Base-by-base conservation (phyloP, 441 rosid genomes). In the Gossypium davidsonii region DNA sequence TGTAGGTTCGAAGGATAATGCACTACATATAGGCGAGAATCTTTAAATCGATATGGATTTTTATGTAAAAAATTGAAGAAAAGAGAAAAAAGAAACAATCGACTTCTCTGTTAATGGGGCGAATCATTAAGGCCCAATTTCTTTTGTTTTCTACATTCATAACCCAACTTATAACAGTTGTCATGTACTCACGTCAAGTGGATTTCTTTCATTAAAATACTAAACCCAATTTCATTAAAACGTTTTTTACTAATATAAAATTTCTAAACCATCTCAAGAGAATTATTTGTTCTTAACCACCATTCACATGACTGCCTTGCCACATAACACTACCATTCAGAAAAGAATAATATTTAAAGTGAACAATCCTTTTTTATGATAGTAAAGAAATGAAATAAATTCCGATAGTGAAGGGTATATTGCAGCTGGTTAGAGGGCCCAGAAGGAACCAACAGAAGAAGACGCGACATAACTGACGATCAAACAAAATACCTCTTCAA, bases 381-480 rank as follows among this genome's bases (percentile, higher is more conserved):
- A 17, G 71, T 48, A n/a, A 51, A n/a, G 39, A 48, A 18, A 64
- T 48, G 20, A 34, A 48, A 67, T 14, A 25, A 20, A 55, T 18
- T 20, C 58, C 17, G 44, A 26, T 0, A 4, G 71, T 51, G 46
- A 51, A 21, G 28, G 9, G 51, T 48, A 0, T 7, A 58, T 48
- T 67, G n/a, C 58, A 37, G 6, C 39, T 14, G 7, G 42, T 17
- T 67, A 49, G 59, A 49, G 71, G 59, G 44, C n/a, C 71, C 71
- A 26, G 42, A 49, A 15, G 57, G 8, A 49, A 1, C 21, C n/a
- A 25, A 67, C 26, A 9, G 71, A 26, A 67, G 59, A 17, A 23
- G 26, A 23, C 28, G 31, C n/a, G 37, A 48, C 57, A 48, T 48
- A 23, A 6, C 57, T 14, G 20, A 15, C 26, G 53, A 44, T 34